Evolutionary conservation across 192 early-diverging fungal species (phyloP).

Genomic region (Dissophora ornata): DNA sequence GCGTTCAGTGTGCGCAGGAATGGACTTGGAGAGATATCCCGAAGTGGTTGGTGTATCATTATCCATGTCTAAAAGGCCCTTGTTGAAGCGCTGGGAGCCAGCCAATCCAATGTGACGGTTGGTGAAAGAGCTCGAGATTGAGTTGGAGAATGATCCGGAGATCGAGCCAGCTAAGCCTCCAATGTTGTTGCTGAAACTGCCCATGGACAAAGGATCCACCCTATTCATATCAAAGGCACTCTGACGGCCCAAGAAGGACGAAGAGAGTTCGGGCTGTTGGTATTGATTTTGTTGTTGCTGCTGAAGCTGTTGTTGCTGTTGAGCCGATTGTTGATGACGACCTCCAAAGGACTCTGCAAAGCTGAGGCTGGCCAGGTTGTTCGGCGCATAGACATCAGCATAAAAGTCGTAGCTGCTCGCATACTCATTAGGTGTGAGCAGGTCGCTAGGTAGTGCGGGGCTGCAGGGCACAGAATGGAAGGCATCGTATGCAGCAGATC

Average conservation of each 20-base stretch:
- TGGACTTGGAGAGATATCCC: constrained; percentile 60
- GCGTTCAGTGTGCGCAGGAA: constrained; percentile 57
- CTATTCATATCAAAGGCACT: constrained; percentile 38
- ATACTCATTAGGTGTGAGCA: constrained; percentile 67
- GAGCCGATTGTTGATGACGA: constrained; percentile 40
- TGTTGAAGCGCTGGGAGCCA: constrained; percentile 47
- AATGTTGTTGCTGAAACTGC: constrained; percentile 33
- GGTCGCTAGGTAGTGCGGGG: constrained; percentile 64
- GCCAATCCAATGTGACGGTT: constrained; percentile 34
- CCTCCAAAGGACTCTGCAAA: constrained; percentile 56
- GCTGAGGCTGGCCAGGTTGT: constrained; percentile 49
- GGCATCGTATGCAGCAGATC: constrained; percentile 53
- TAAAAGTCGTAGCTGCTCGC: constrained; percentile 60
- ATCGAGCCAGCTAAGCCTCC: constrained; percentile 40
- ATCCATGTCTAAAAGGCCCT: constrained; percentile 49
- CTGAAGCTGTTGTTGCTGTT: constrained; percentile 10
- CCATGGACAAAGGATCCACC: constrained; percentile 48
- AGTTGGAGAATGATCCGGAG: constrained; percentile 47
- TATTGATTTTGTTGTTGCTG: too few species aligned
- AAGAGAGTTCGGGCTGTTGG: constrained; percentile 38
- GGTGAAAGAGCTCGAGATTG: constrained; percentile 42
- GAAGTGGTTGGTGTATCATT: constrained; percentile 38
- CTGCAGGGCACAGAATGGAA: constrained; percentile 57
- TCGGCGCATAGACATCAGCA: constrained; percentile 57
- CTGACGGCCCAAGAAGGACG: constrained; percentile 40